Conservation (phyloP, 495 filamentous ascomycete species). For the Terfezia boudieri region DNA sequence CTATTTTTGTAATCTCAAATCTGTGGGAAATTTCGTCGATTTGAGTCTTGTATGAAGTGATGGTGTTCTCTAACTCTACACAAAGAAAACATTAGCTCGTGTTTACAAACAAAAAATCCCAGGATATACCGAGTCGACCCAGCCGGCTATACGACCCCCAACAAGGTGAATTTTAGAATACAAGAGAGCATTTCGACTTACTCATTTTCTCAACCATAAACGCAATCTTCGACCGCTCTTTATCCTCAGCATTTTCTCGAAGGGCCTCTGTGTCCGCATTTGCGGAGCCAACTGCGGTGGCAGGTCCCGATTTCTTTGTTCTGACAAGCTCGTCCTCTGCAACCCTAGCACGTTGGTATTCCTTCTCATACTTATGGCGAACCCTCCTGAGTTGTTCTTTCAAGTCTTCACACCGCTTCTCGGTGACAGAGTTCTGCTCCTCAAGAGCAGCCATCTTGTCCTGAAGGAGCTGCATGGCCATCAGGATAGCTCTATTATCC, state of each 20-base stretch:
- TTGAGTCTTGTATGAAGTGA: conserved; percentile 33
- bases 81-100: not conserved
- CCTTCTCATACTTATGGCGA: conserved; percentile 26
- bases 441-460: conserved; percentile 43
- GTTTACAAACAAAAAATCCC: not conserved
- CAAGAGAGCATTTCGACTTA: conserved; percentile 19
- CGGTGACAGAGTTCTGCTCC: conserved; percentile 33
- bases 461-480: conserved; percentile 43
- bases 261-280: conserved; percentile 23
- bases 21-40: conserved; percentile 38
- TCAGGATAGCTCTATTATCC: conserved; percentile 45
- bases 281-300: conserved; percentile 14
- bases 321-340: conserved; percentile 22
- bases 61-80: conserved; percentile 34
- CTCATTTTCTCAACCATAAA: conserved; percentile 29
- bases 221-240: conserved; percentile 8
- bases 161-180: no score
- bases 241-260: conserved; percentile 20
- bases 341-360: conserved; percentile 24
- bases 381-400: conserved; percentile 34
- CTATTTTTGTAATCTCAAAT: conserved; percentile 34
- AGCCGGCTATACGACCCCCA: no score
- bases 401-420: conserved; percentile 33
- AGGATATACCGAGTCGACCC: not conserved
- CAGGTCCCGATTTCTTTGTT: conserved; percentile 14